phyloP scores from a whole-genome alignment of 257 asterid species.

The Nicotiana knightiana region DNA sequence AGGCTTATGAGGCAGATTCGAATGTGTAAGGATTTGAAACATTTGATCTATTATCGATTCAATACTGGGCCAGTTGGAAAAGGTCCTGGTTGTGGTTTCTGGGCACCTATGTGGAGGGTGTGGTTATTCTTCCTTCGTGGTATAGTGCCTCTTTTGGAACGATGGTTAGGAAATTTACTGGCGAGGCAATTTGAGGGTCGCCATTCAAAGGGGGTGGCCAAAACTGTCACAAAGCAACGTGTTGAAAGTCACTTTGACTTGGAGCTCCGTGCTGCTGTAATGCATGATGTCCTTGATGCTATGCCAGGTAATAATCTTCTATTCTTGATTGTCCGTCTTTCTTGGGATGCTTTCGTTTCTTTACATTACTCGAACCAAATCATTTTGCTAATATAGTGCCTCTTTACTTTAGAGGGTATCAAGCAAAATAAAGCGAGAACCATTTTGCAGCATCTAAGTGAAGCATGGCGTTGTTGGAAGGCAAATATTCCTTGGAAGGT shows the following conservation, averaged over 20 bases:
- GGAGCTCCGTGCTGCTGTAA: slow-evolving; percentile 99
- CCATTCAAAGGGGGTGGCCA: slow-evolving; percentile 96
- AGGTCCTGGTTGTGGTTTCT: slow-evolving; percentile 99
- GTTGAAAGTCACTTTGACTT: slow-evolving; percentile 98
- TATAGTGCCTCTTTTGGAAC: slow-evolving; percentile 92
- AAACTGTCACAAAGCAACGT: slow-evolving; percentile 98
- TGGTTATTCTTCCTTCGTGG: slow-evolving; percentile 99
- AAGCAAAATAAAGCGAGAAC: slow-evolving; percentile 98
- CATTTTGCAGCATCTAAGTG: slow-evolving; percentile 94
- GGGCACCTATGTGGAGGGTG: slow-evolving; percentile 99
- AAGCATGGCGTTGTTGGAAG: slow-evolving; percentile 99
- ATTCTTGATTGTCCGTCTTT: not conserved
- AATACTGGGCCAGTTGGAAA: slow-evolving; percentile 99
- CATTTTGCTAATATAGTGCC: not conserved
- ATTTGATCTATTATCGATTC: slow-evolving; percentile 90
- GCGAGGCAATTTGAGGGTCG: slow-evolving; percentile 99
- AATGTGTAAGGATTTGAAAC: slow-evolving; percentile 98
- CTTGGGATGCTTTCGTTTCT: not conserved
- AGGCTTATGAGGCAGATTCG: slow-evolving; percentile 99
- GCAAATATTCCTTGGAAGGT: slow-evolving; percentile 99
- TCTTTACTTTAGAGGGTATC: slow-evolving; percentile 69
- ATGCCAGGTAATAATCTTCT: slow-evolving; percentile 67
- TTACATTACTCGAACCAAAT: not conserved
- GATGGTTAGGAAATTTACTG: slow-evolving; percentile 96
- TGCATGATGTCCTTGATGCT: slow-evolving; percentile 99